Conservation (phyloP, 139 green algal genomes). For the Chlamydomonas incerta region DNA sequence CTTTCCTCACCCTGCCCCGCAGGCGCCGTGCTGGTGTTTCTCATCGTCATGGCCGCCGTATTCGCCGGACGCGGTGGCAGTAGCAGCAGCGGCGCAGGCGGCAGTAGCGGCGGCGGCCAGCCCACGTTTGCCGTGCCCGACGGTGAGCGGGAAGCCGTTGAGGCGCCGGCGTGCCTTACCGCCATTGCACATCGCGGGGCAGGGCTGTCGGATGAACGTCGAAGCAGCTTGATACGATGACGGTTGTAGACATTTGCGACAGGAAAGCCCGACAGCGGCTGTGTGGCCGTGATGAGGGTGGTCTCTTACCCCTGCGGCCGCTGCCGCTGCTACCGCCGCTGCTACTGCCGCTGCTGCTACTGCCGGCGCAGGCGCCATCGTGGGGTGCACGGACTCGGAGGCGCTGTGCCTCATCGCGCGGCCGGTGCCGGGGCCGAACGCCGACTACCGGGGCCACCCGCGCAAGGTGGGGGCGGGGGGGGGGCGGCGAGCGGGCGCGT, state of each 20-base stretch:
- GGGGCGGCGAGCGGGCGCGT: not conserved
- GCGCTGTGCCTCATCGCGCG: conserved; percentile 11
- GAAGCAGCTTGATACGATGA: no score
- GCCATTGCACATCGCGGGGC: no score
- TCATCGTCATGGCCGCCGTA: conserved; percentile 6
- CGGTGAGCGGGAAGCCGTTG: no score
- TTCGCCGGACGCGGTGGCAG: not conserved
- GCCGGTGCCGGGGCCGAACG: not conserved
- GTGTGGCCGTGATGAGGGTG: no score
- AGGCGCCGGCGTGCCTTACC: no score
- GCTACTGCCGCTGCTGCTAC: not conserved
- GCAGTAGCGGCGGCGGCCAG: not conserved
- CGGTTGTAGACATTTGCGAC: no score
- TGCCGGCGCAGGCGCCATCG: not conserved
- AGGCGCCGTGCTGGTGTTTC: conserved; percentile 7
- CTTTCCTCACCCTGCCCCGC: no score
- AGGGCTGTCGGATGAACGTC: no score
- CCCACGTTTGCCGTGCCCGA: no score
- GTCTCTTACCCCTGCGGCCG: no score
- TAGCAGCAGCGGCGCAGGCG: not conserved
- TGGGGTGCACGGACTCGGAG: conserved; percentile 6
- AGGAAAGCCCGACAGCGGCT: no score
- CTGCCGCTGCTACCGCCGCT: not conserved
- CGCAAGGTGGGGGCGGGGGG: not conserved
- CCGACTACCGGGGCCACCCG: conserved; percentile 22